Percentiles rank a stretch among this genome's conserved stretches.
Conservation (phyloP, 2,329 filamentous ascomycete species). For the Trichoderma koningii region DNA sequence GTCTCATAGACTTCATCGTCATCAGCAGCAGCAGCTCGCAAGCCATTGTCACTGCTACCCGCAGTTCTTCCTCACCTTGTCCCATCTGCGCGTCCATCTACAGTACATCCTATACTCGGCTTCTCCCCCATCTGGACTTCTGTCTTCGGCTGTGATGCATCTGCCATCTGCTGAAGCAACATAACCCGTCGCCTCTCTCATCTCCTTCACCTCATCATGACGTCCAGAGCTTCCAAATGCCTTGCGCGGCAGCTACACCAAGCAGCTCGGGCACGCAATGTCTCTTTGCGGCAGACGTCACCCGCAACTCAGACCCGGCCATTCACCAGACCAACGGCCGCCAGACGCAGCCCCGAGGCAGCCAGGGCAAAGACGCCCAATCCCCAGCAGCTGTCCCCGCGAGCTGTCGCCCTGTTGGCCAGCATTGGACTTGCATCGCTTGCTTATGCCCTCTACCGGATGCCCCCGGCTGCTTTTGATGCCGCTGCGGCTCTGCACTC, state of each 20-base stretch:
- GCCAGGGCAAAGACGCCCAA: neutral
- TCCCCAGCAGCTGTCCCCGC: neutral
- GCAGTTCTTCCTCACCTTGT: neutral
- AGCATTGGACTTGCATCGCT: slow-evolving; percentile 21
- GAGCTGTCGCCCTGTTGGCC: slow-evolving; percentile 21
- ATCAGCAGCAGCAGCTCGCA: neutral
- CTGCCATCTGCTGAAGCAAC: neutral
- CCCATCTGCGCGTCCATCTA: neutral
- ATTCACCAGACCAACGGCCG: slow-evolving; percentile 15
- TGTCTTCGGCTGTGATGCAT: neutral
- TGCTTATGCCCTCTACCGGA: slow-evolving; percentile 17
- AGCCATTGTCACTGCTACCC: slow-evolving; percentile 8
- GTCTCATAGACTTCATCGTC: neutral
- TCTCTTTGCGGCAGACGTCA: neutral
- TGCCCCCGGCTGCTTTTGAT: slow-evolving; percentile 21
- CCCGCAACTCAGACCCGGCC: neutral
- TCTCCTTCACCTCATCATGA: slow-evolving; percentile 7
- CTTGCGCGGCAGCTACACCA: slow-evolving; percentile 20
- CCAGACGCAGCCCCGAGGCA: slow-evolving; percentile 1
- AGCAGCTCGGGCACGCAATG: neutral
- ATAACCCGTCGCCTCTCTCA: neutral
- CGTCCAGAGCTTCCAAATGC: neutral
- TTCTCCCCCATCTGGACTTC: too few species aligned
- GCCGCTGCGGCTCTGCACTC: slow-evolving; percentile 14
- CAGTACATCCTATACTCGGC: neutral